Base-by-base conservation (phyloP, 148 eudicot species). In the Rhododendron mucronatum region DNA sequence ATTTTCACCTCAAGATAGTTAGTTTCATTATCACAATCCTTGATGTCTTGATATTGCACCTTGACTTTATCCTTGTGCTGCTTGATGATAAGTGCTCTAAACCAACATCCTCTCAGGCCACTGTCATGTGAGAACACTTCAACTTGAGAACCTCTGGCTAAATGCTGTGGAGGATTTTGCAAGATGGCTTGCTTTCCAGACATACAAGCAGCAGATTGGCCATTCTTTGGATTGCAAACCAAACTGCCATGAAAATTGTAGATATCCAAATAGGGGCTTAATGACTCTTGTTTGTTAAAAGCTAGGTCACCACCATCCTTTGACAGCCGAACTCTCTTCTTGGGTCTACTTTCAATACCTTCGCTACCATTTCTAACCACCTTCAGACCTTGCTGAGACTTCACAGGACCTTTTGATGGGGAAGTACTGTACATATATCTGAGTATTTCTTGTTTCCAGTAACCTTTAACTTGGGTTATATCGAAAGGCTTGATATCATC, bases 21-120 rank as follows among this genome's bases (percentile, higher is more conserved):
- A 59, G 87, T 85, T 88, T 95, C 97, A 90, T 96, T 88, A 85
- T 88, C 91, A 59, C 96, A 96, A 90, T 95, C 94, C 89, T 90
- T 90, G 26, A 96, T 78, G 83, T 96, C 98, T 71, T 79, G 83
- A 88, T 96, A 96, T 50, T 84, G 91, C n/a, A 96, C 92, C 90
- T 95, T 96, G 55, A 95, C 90, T 89, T 95, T 96, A 82, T 90
- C 90, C 83, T 92, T 93, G 87, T 90, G 91, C 88, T 89, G 93
- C 87, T 94, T 94, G 33, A 94, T 89, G 51, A 96, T 67, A 82
- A 86, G 53, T 47, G 96, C 98, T 84, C 93, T 89, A 77, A 95
- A 96, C 99, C 99, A 95, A 82, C 97, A 94, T 9, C 99, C 99
- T 77, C 94, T 91, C 71, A 96, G 88, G 86, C 98, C 99, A 92